These are phyloP conservation scores for Urtica urens DNA, from an alignment of 306 rosid genomes.

Conservation along the genomic window DNA sequence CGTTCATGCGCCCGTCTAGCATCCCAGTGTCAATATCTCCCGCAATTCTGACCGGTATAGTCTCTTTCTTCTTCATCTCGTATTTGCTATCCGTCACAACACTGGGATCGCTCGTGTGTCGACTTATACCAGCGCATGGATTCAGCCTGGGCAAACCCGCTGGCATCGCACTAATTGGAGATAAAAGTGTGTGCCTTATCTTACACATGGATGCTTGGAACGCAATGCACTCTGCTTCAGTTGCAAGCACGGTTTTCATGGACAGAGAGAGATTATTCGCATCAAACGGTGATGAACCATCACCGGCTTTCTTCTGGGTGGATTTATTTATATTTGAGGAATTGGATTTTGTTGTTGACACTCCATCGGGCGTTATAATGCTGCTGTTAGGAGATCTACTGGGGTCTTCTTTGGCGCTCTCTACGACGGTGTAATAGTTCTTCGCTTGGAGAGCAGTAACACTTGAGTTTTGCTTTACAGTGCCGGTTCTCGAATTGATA, in stretches of 20 bases:
- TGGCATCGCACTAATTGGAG: slow-evolving; percentile 46
- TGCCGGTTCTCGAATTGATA: slow-evolving; percentile 33
- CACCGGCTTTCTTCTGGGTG: slow-evolving; percentile 42
- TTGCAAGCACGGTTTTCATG: slow-evolving; percentile 63
- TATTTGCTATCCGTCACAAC: slow-evolving; percentile 53
- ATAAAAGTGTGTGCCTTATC: slow-evolving; percentile 58
- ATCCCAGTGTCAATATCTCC: slow-evolving; percentile 85
- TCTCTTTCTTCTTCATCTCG: slow-evolving; percentile 81
- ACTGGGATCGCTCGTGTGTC: slow-evolving; percentile 55
- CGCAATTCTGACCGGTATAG: slow-evolving; percentile 77
- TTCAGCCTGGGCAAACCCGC: slow-evolving; percentile 45
- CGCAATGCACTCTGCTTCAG: slow-evolving; percentile 69
- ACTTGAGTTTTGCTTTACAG: slow-evolving; percentile 35
- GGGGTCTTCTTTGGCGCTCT: slow-evolving; percentile 48
- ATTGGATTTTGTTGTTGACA: slow-evolving; percentile 30
- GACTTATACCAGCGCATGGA: slow-evolving; percentile 44
- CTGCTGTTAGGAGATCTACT: slow-evolving; percentile 33
- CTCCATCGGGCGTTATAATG: slow-evolving; percentile 39
- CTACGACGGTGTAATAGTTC: slow-evolving; percentile 58
- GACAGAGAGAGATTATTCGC: slow-evolving; percentile 43
- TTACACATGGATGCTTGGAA: slow-evolving; percentile 90
- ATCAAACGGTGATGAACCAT: slow-evolving; percentile 48
- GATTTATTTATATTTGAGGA: slow-evolving; percentile 48
- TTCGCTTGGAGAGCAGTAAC: slow-evolving; percentile 35
- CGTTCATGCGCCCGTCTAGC: slow-evolving; percentile 77